Evolutionary conservation across 768 basidiomycete species (phyloP).

Genomic region (Lactarius hatsudake): DNA sequence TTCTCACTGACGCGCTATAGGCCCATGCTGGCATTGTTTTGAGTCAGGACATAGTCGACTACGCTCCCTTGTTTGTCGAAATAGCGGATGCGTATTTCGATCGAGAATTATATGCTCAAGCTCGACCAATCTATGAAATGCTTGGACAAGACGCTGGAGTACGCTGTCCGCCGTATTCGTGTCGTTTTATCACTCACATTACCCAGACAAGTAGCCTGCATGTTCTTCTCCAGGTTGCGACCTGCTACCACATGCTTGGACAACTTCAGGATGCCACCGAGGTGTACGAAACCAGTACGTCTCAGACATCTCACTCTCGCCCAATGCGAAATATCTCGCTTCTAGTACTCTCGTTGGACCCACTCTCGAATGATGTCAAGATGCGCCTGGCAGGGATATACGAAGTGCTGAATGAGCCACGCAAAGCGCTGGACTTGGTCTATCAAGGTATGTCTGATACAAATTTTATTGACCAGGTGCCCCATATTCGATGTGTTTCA

Average conservation of each 20-base stretch:
- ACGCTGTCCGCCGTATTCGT: constrained; percentile 30
- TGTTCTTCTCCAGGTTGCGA: constrained; percentile 72
- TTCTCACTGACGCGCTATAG: constrained; percentile 38
- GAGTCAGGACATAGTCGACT: constrained; percentile 68
- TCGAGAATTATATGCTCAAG: constrained; percentile 70
- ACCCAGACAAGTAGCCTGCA: constrained; percentile 69
- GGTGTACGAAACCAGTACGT: constrained; percentile 76
- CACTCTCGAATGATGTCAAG: constrained; percentile 76
- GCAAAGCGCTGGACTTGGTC: constrained; percentile 79
- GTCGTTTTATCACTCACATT: background rate
- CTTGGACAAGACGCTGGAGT: constrained; percentile 75
- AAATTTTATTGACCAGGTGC: background rate
- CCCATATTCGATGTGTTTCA: constrained; percentile 16
- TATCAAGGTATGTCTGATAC: constrained; percentile 59
- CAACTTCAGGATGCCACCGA: constrained; percentile 75
- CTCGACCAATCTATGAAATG: constrained; percentile 74
- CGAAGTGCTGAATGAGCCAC: constrained; percentile 76
- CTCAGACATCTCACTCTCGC: background rate
- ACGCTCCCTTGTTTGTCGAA: constrained; percentile 74
- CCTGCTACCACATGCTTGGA: constrained; percentile 75
- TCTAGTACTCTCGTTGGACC: constrained; percentile 71
- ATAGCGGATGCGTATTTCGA: constrained; percentile 86
- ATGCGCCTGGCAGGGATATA: constrained; percentile 89
- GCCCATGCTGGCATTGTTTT: constrained; percentile 74
- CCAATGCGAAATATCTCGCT: background rate